Evolutionary conservation across 441 rosid genomes (phyloP), one percentile per base, ranked within the genome.

Genomic region (Capsella rubella): DNA sequence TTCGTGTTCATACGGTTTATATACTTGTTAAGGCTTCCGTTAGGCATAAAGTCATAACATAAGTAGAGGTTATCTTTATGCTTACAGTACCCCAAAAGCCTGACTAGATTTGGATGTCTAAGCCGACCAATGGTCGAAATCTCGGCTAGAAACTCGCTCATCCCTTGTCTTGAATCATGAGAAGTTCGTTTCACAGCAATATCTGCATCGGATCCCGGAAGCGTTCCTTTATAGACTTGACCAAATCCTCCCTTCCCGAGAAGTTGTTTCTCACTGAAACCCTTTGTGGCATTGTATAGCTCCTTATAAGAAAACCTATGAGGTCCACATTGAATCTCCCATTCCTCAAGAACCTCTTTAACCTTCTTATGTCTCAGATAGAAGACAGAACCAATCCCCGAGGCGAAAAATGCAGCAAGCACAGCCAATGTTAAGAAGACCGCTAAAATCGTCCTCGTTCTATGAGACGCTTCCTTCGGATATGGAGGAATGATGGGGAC

Each of bases 171-270:
- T 5, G 85, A 81, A 51, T 80, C 77, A 57, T 83, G 87, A 32
- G 82, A 82, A 21, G 81, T 74, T 39, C 81, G 73, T 56, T 85
- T 85, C 61, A 85, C 85, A 0, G 87, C 85, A 25, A 86, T 73
- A 45, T 75, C 61, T 1, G 62, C 37, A 39, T 71, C 43, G 0
- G 82, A 72, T 11, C 49, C 80, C 0, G 70, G 71, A 45, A 86
- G 56, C 2, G 42, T 62, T 14, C 90, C 90, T 67, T 16, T 78
- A 10, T 78, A 82, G n/a, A 86, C 86, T 53, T 68, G 65, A 15
- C 90, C 86, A 42, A 69, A 86, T 1, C 87, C 90, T 5, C 87
- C 82, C 12, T 18, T 49, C 0, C 90, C 85, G 7, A 84, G 64
- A 59, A 84, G 69, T 55, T 79, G 84, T 13, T 63, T 81, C 50